Conservation (phyloP, 805 yeast genomes). For the Pichia kluyveri region DNA sequence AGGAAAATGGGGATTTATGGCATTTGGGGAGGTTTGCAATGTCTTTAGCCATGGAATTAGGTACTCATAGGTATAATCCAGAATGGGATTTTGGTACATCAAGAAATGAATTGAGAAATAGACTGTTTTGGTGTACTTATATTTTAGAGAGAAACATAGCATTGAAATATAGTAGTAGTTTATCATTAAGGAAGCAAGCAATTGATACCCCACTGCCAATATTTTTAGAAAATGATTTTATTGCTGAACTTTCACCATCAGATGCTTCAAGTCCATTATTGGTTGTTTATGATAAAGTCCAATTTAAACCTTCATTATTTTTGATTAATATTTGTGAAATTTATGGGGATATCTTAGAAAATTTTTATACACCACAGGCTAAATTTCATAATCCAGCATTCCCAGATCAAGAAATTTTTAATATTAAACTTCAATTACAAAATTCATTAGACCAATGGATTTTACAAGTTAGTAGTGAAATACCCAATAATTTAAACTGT, state of each 20-base stretch:
- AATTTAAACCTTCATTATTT: conserved; percentile 16
- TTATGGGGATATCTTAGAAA: conserved; percentile 18
- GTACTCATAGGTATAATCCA: conserved; percentile 20
- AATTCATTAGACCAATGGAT: conserved; percentile 13
- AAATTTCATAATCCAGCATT: conserved; percentile 2
- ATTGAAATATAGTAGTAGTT: conserved; percentile 19
- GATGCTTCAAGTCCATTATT: neutral
- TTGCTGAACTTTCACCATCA: conserved; percentile 1
- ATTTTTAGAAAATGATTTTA: conserved; percentile 13
- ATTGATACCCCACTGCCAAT: conserved; percentile 20
- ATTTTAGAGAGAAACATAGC: conserved; percentile 19
- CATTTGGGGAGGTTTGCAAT: conserved; percentile 18
- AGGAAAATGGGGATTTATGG: conserved; percentile 22
- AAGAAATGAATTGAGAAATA: conserved; percentile 17
- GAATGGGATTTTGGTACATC: conserved; percentile 19
- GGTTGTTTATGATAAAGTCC: conserved; percentile 10
- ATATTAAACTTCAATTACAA: conserved; percentile 10
- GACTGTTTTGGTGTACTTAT: conserved; percentile 20
- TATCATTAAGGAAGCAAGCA: conserved; percentile 19
- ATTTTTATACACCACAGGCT: conserved; percentile 15
- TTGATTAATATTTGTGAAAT: conserved; percentile 14
- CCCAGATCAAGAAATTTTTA: conserved; percentile 5
- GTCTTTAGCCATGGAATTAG: conserved; percentile 22
- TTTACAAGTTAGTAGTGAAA: conserved; percentile 11
- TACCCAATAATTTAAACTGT: conserved; percentile 11